These are phyloP conservation scores for Mortierella sp. DNA, from an alignment of 371 early-diverging fungal genomes.

Conservation along the genomic window DNA sequence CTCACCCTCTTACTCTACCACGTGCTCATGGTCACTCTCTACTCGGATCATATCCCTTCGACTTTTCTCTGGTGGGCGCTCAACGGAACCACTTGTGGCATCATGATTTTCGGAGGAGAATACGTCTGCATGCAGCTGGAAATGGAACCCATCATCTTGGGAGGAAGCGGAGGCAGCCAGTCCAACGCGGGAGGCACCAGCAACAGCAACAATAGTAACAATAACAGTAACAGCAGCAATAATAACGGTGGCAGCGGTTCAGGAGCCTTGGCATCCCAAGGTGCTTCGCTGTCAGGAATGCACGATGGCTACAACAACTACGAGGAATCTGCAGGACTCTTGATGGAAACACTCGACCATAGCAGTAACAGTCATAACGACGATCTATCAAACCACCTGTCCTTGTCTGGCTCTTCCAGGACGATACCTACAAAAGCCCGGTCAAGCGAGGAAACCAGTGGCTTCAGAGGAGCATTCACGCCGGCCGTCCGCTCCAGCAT, in stretches of 20 bases:
- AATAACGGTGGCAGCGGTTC: background rate
- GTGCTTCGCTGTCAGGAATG: constrained; percentile 22
- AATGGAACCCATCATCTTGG: constrained; percentile 84
- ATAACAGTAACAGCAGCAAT: constrained; percentile 33
- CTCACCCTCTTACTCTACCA: constrained; percentile 83
- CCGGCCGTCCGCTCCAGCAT: constrained; percentile 34
- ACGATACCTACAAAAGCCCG: constrained; percentile 39
- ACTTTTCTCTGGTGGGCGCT: constrained; percentile 81
- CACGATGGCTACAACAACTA: constrained; percentile 19
- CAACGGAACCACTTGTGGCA: constrained; percentile 64
- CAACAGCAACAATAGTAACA: constrained; percentile 5
- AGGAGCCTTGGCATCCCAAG: constrained; percentile 19
- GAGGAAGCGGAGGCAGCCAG: constrained; percentile 28
- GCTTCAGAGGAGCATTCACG: constrained; percentile 23
- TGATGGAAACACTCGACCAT: constrained; percentile 39
- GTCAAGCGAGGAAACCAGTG: constrained; percentile 33
- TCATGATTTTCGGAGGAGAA: constrained; percentile 86
- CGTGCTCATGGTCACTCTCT: constrained; percentile 70
- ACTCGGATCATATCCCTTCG: constrained; percentile 73
- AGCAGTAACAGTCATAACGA: background rate
- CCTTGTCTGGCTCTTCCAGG: constrained; percentile 13
- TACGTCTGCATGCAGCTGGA: constrained; percentile 88
- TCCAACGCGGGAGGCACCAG: constrained; percentile 10
- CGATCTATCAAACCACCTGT: background rate
- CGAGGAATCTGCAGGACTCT: constrained; percentile 43